Conservation (phyloP, 2,329 filamentous ascomycete species). For the Aurifilum marmelostoma region DNA sequence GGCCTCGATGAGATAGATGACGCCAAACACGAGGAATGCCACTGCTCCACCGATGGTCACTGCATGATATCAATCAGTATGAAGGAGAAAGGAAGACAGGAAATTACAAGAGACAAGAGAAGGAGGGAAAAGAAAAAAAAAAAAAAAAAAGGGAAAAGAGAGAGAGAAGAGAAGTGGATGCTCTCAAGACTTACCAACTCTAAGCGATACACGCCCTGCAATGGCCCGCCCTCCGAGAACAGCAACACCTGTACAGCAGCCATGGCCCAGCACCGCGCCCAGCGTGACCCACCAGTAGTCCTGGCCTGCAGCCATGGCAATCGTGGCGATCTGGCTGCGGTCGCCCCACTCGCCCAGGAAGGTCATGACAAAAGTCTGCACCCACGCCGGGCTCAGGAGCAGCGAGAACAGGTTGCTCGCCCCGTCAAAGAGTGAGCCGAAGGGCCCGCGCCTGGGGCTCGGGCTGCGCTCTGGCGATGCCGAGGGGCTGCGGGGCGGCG, state of each 20-base stretch:
- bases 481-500: conserved; percentile 78
- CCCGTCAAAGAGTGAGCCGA: conserved; percentile 57
- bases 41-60: conserved; percentile 90
- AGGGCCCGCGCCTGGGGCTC: conserved; percentile 48
- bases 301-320: conserved; percentile 97
- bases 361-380: conserved; percentile 98
- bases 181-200: conserved; percentile 74
- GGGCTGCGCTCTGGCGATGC: conserved; percentile 69
- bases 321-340: conserved; percentile 95
- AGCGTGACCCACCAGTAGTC: conserved; percentile 99
- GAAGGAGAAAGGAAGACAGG: not conserved
- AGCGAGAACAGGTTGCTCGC: conserved; percentile 85
- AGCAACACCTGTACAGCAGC: conserved; percentile 85
- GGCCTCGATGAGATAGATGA: conserved; percentile 88
- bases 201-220: conserved; percentile 90
- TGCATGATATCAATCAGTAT: conserved; percentile 41
- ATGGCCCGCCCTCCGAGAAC: conserved; percentile 92
- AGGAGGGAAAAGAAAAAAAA: not conserved
- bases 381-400: conserved; percentile 93
- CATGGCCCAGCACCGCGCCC: conserved; percentile 84
- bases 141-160: not conserved
- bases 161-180: not conserved
- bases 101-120: no score
- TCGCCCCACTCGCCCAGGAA: conserved; percentile 99
- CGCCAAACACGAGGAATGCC: conserved; percentile 87